phyloP scores from a whole-genome alignment of 176 grass and related monocot species.

The Zoysia japonica region DNA sequence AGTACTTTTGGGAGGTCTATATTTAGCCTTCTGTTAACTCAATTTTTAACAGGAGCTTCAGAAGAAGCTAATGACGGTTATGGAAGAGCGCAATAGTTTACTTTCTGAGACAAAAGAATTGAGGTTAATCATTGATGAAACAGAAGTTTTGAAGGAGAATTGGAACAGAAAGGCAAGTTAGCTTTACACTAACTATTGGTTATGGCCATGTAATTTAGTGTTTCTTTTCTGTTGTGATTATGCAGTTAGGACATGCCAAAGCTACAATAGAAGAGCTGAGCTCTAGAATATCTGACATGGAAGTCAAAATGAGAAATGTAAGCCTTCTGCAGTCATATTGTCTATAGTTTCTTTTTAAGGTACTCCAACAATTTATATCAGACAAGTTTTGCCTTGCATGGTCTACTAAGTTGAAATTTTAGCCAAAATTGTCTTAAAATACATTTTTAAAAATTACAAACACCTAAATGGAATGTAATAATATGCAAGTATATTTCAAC shows the following conservation, averaged over 20 bases:
- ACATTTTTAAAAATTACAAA: not conserved
- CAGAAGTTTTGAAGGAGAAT: slow-evolving; percentile 60
- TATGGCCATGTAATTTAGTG: slow-evolving; percentile 12
- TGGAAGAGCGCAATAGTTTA: slow-evolving; percentile 61
- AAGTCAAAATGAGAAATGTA: slow-evolving; percentile 70
- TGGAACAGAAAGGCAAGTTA: slow-evolving; percentile 58
- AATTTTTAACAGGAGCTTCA: slow-evolving; percentile 57
- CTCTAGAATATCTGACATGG: slow-evolving; percentile 58
- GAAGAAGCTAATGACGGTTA: slow-evolving; percentile 51
- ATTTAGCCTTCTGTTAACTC: slow-evolving; percentile 16
- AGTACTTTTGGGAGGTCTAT: slow-evolving; percentile 15
- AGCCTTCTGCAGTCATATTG: slow-evolving; percentile 20
- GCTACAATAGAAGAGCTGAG: slow-evolving; percentile 57
- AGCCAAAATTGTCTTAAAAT: too few relatives aligned
- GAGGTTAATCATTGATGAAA: slow-evolving; percentile 46
- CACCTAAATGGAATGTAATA: not conserved
- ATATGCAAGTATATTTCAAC: not conserved
- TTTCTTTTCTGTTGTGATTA: slow-evolving; percentile 5
- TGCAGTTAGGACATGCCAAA: slow-evolving; percentile 62
- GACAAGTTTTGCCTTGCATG: not conserved
- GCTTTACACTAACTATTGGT: slow-evolving; percentile 24
- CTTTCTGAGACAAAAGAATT: slow-evolving; percentile 49
- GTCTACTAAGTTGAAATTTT: too few relatives aligned
- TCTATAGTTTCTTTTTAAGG: not conserved
- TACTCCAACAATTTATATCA: not conserved